These are phyloP conservation scores for Arthrobotrys musiformis DNA, from an alignment of 2,329 filamentous ascomycete species.

Conservation along the genomic window DNA sequence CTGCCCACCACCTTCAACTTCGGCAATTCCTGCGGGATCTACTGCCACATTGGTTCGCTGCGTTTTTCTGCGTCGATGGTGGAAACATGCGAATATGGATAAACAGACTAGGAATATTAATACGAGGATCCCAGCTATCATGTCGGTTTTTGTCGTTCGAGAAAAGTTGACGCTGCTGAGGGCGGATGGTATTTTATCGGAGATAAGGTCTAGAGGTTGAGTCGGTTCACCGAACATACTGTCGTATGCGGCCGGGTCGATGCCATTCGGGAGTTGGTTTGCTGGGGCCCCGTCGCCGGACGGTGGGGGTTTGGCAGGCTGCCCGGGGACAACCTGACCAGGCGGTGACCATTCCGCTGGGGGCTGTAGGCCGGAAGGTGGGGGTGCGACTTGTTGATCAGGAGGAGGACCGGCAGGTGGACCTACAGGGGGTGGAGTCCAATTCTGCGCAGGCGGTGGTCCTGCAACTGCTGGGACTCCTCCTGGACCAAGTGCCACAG, in stretches of 20 bases:
- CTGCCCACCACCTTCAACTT: neutral
- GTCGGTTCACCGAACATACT: constrained; percentile 4
- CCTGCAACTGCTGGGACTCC: neutral
- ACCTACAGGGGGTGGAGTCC: neutral
- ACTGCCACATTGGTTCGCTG: neutral
- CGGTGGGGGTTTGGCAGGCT: neutral
- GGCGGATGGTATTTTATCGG: neutral
- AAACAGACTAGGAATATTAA: constrained; percentile 8
- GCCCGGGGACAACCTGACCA: neutral
- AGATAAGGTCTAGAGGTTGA: constrained; percentile 15
- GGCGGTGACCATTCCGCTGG: constrained; percentile 12
- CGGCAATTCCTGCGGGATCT: constrained; percentile 15
- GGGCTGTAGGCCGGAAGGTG: neutral
- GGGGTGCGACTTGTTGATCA: neutral
- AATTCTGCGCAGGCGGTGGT: neutral
- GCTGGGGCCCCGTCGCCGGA: neutral
- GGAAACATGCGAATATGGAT: neutral
- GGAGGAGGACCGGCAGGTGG: neutral
- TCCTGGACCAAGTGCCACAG: no score
- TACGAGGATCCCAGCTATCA: constrained; percentile 23
- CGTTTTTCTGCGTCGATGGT: neutral
- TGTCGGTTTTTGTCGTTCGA: constrained; percentile 11
- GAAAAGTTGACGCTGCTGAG: neutral
- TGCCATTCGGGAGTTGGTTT: constrained; percentile 23
- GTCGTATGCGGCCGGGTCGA: constrained; percentile 30